Evolutionary conservation across 1,284 basidiomycete species (phyloP), one percentile per base, ranked within the genome.

Genomic region (Amanita bisporigera): DNA sequence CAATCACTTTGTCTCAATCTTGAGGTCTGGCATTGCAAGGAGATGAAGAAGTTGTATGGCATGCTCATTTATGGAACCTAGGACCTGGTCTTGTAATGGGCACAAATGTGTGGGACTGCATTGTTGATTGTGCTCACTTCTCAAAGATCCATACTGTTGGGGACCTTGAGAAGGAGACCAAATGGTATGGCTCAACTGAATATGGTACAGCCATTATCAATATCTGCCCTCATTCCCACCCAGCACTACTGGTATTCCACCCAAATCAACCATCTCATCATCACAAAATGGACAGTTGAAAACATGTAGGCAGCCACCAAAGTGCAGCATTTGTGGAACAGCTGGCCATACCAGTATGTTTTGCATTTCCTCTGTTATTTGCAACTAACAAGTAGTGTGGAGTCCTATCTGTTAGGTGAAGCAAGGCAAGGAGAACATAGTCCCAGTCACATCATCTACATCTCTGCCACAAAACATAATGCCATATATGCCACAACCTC

Each of bases 121-220:
- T 60, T 21, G 58, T 60, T 15, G 58, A 60, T 15, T 45, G 36
- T 29, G 58, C 43, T 36, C 58, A 60, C 24, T 45, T 41, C 36
- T 38, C 31, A 17, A 60, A 60, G 36, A 40, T 60, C 19, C 14
- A 7, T 10, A 29, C 36, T 19, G 36, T 41, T 41, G 24, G 7
- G 10, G 43, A 40, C 33, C 43, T 60, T 17, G 33, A 45, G 38
- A 45, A 15, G 26, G 38, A 60, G 40, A 60, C 58, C 6, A 45
- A 60, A 24, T 60, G 58, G 58, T 2, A 29, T n/a, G 21, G 12
- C 17, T 26, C 58, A 21, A 41, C 19, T 15, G 4, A 24, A 24
- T 60, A 40, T 17, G 36, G 58, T 10, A 11, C 31, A 40, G 58
- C 17, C 12, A 41, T 60, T 17, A 26, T 60, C 17, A 5, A 10